Base-by-base conservation (phyloP, 352 stramenopile genomes). In the Pythium angustatum region DNA sequence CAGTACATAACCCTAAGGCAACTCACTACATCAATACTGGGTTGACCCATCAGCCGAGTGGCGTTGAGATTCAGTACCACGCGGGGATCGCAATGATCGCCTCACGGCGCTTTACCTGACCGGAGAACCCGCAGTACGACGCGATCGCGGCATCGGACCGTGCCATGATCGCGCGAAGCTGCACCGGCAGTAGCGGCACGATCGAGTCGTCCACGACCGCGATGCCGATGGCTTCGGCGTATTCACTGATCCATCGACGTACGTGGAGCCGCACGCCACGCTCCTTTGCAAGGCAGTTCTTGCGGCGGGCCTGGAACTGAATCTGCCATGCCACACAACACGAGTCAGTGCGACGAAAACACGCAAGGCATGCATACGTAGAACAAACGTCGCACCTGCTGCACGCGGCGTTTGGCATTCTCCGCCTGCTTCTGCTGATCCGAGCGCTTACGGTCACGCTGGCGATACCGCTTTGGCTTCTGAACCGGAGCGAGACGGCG, bases 211-310 rank as follows among this genome's bases (percentile, higher is more conserved):
- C 47, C 47, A 27, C 47, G 8, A n/a, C 27, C 24, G 28, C 28
- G 27, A 21, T 8, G 7, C 47, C 47, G 15, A 54, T 41, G 14
- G 27, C 26, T 15, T 54, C 27, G 14, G 47, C 47, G 28, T 41
- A 41, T 17, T 3, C 26, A 17, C 19, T 26, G 47, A 54, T 54
- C 27, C 47, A 54, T 15, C 3, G 24, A n/a, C 47, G 8, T 1
- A 54, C 12, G 26, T 54, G 26, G 14, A 15, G 14, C 9, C 47
- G 47, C 47, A 54, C 27, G 28, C 30, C 24, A 40, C 47, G 47
- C 28, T 54, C 47, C 28, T 40, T 36, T 5, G 47, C 47, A 17
- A 54, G 28, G 27, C 47, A 54, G 47, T 54, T 28, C 26, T 38
- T 17, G 27, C 47, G 47, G 40, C 27, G 27, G 12, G 47, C 47